Evolutionary conservation across 306 rosid genomes (phyloP).

Genomic region (Dryas drummondii): DNA sequence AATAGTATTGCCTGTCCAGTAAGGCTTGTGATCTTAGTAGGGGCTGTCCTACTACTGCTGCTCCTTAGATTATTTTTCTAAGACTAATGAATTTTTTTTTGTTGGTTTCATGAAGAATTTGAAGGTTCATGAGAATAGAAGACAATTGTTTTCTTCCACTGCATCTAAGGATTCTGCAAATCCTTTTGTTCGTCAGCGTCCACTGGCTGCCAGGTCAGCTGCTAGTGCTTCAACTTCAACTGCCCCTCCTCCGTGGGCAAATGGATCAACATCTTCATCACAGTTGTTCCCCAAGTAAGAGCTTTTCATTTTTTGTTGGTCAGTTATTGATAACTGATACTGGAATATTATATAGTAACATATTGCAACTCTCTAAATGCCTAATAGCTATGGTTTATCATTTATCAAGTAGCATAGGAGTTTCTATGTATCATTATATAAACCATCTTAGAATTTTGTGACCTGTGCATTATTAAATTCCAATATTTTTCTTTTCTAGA

Average conservation of each 20-base stretch:
- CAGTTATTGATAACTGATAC: background rate
- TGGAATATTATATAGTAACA: background rate
- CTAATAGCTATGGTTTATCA: conserved; percentile 1
- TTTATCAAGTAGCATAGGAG: background rate
- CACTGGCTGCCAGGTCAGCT: conserved; percentile 70
- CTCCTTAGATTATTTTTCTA: background rate
- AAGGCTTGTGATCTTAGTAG: background rate
- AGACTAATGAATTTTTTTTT: conserved; percentile 20
- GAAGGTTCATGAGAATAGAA: conserved; percentile 91
- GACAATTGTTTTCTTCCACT: conserved; percentile 75
- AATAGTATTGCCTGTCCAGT: conserved; percentile 5
- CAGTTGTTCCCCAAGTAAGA: conserved; percentile 64
- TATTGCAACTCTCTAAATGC: background rate
- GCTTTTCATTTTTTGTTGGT: conserved; percentile 5
- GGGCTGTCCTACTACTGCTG: background rate
- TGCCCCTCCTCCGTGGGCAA: conserved; percentile 82
- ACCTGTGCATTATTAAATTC: background rate
- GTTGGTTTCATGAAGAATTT: conserved; percentile 59
- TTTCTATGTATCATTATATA: background rate
- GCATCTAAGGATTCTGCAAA: conserved; percentile 80
- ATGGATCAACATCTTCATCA: conserved; percentile 60
- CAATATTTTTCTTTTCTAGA: background rate
- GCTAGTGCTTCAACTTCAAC: conserved; percentile 71
- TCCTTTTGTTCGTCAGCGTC: conserved; percentile 96
- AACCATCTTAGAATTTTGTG: background rate